Base-by-base conservation (phyloP, 148 eudicot species). In the Vaccinium myrtillus region DNA sequence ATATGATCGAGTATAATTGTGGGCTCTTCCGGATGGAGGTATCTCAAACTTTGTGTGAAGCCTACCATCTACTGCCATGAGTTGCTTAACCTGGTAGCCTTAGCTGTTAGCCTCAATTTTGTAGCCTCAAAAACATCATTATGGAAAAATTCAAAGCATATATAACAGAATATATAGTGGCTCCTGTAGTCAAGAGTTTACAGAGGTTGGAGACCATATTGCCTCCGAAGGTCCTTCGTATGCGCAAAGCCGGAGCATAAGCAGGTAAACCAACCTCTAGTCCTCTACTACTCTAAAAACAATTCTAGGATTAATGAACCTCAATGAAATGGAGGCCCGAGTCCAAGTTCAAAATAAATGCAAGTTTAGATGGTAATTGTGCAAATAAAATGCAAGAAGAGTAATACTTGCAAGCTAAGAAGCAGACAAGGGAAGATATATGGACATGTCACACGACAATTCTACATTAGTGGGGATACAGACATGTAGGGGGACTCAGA, bases 1-100 rank as follows among this genome's bases (percentile, higher is more conserved):
- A 84, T 94, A 94, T 2, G 98, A 93, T 39, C 98, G 94, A 0
- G 98, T 94, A 83, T 93, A 94, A 79, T 94, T 94, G 82, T 94
- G 91, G 83, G 88, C 80, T 87, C 92, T 94, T 88, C 95, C 98
- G 1, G 93, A 90, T 18, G 95, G 86, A 69, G 92, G 86, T 83
- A 94, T 92, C 49, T 90, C 93, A 83, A 94, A 94, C 85, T 92
- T 86, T 50, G 89, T 92, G 81, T 93, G 91, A 32, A 91, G 90
- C 77, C 91, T 90, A 78, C 98, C 98, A 83, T 94, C 98, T 63
- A 84, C 96, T 15, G 98, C 92, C 86, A 90, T 75, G 59, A 93
- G 94, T 86, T 93, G 98, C 82, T 91, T 93, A 61, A 94, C 98
- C 98, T 94, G 90, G 58, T 84, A 82, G 65, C 27, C 67, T 6